Evolutionary conservation across 345 rosid species (phyloP).

Genomic region (Noccaea caerulescens): DNA sequence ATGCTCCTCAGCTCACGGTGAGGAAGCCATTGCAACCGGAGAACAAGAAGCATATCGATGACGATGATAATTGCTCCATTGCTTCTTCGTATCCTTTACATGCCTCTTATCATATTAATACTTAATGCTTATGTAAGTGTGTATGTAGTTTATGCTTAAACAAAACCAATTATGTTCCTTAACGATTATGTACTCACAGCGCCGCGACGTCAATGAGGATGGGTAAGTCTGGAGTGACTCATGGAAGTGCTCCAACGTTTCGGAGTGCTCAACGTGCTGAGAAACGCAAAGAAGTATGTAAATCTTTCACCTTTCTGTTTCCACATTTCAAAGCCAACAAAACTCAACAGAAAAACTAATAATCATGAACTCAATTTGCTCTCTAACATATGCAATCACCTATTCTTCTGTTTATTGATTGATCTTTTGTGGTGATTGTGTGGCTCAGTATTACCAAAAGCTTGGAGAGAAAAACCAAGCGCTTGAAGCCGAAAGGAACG

Average conservation of each 20-base stretch:
- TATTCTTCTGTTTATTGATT: conserved; percentile 17
- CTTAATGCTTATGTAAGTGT: conserved; percentile 4
- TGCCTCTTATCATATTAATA: not conserved
- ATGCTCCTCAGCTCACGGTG: conserved; percentile 50
- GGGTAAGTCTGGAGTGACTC: conserved; percentile 64
- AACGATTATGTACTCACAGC: conserved; percentile 25
- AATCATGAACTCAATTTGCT: not conserved
- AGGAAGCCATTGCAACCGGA: conserved; percentile 62
- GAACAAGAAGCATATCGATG: conserved; percentile 68
- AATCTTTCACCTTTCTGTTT: conserved; percentile 3
- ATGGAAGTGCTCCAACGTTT: conserved; percentile 92
- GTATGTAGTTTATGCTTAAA: not conserved
- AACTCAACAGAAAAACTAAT: no score
- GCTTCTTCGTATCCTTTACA: conserved; percentile 90
- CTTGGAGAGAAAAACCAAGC: conserved; percentile 84
- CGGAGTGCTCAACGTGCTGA: conserved; percentile 77
- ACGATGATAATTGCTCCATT: conserved; percentile 80
- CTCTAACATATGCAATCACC: conserved; percentile 4
- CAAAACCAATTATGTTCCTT: conserved; percentile 20
- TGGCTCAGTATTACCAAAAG: conserved; percentile 72
- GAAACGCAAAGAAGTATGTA: conserved; percentile 81
- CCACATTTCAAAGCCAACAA: not conserved
- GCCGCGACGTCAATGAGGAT: conserved; percentile 61
- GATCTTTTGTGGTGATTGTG: conserved; percentile 19
- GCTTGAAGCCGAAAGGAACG: conserved; percentile 74